Evolutionary conservation across 495 filamentous ascomycete species (phyloP), one percentile per base, ranked within the genome.

Genomic region (Astrothelium subdiscretum): DNA sequence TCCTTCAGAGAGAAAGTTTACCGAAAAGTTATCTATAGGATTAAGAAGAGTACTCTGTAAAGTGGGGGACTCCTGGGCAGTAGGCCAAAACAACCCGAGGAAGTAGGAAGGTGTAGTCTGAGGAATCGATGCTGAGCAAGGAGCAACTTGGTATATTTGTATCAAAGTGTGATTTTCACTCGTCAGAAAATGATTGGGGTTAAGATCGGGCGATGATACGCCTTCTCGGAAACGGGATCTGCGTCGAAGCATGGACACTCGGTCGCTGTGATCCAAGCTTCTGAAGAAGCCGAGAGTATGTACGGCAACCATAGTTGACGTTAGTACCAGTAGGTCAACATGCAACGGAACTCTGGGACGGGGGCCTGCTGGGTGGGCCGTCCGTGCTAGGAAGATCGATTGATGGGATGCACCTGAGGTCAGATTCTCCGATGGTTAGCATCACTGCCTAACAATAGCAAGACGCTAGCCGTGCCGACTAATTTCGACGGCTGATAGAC

Each of bases 61-160:
- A 15, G 10, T 15, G 22, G 31, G n/a, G 31, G 4, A 12, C 35
- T 35, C 31, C 31, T 59, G 57, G 31, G 57, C 10, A 42, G 57
- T 54, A 54, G 48, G 48, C 48, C 48, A 29, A n/a, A 54, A 54
- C 48, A 59, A 35, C 31, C 57, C 57, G 35, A 59, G 35, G 57
- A 35, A 35, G 5, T 59, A n/a, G 31, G 12, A 42, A 59, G 57
- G 52, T 20, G 24, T 54, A 61, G 63, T 65, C 48, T 64, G 48
- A 57, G 38, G 52, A 64, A 54, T n/a, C 58, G 54, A 60, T 31
- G 57, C 57, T 60, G 48, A 42, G 60, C 58, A 65, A 52, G 57
- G 65, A 62, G 43, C 35, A 54, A 31, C 58, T 32, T 58, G 61
- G 62, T 63, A 64, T 70, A 70, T 70, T 68, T 68, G 68, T 70